A percentile compares a stretch with the other conserved stretches of the same genome.
These are phyloP conservation scores for Stagonosporopsis cucurbitacearum DNA, from an alignment of 2,329 filamentous ascomycete species.

Conservation along the genomic window DNA sequence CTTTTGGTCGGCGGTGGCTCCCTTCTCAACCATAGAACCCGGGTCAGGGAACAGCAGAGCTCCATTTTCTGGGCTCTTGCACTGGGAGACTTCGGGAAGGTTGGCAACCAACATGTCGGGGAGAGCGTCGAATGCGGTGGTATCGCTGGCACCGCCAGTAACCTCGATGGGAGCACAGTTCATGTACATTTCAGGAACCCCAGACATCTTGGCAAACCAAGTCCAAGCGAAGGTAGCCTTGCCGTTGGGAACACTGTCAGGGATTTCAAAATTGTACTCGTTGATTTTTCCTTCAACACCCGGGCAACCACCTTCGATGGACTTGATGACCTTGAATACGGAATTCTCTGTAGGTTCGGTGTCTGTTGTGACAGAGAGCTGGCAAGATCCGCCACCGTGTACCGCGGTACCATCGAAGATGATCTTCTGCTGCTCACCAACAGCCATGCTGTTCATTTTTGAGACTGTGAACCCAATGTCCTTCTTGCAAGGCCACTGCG, in stretches of 20 bases:
- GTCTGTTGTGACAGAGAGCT: conserved; percentile 75
- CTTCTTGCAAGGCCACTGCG: conserved; percentile 76
- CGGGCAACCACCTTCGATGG: conserved; percentile 85
- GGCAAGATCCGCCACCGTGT: conserved; percentile 91
- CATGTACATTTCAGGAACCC: conserved; percentile 87
- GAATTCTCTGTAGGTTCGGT: conserved; percentile 62
- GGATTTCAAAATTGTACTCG: conserved; percentile 73
- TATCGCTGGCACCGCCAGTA: conserved; percentile 58
- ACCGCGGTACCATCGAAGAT: conserved; percentile 74
- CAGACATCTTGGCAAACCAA: conserved; percentile 82
- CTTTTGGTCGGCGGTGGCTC: conserved; percentile 23
- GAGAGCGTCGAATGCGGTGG: conserved; percentile 65
- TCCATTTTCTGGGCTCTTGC: no score
- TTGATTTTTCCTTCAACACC: conserved; percentile 66
- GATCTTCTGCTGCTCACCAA: conserved; percentile 68
- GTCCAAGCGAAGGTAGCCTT: conserved; percentile 87
- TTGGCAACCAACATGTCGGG: conserved; percentile 79
- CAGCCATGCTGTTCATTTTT: conserved; percentile 58
- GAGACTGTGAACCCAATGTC: conserved; percentile 40
- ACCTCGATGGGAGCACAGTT: conserved; percentile 83
- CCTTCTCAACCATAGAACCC: conserved; percentile 63
- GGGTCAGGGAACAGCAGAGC: conserved; percentile 65
- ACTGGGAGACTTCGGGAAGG: conserved; percentile 54
- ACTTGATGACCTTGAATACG: conserved; percentile 87
- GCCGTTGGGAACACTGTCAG: conserved; percentile 73